phyloP scores from a whole-genome alignment of 169 alveolate genomes.

The Cryptosporidium xiaoi region DNA sequence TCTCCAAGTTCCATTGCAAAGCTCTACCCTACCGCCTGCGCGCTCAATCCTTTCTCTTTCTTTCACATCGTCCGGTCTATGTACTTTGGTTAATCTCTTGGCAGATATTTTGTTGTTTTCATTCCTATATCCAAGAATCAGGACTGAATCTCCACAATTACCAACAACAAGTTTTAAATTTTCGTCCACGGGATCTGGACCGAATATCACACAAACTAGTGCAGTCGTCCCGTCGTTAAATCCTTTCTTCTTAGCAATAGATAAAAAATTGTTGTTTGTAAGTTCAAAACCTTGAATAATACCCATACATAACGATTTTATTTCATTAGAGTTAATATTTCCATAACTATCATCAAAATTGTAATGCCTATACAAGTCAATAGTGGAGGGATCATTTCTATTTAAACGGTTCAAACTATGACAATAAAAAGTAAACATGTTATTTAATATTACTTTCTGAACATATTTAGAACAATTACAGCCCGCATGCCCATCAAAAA shows the following conservation, averaged over 20 bases:
- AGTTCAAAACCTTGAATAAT: slow-evolving; percentile 51
- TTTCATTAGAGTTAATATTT: background rate
- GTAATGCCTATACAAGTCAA: background rate
- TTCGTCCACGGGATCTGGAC: slow-evolving; percentile 62
- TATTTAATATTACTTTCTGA: slow-evolving; percentile 15
- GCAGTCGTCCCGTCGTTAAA: slow-evolving; percentile 68
- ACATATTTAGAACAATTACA: slow-evolving; percentile 58
- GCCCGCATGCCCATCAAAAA: slow-evolving; percentile 73
- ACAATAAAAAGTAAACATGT: slow-evolving; percentile 41
- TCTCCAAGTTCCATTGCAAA: slow-evolving; percentile 68
- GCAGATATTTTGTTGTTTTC: slow-evolving; percentile 21
- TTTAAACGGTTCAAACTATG: slow-evolving; percentile 22
- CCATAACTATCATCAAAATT: background rate
- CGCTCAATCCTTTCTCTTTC: slow-evolving; percentile 64
- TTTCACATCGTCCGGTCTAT: slow-evolving; percentile 8
- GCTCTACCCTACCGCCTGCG: slow-evolving; percentile 57
- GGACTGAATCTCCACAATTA: slow-evolving; percentile 63
- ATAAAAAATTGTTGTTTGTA: slow-evolving; percentile 59
- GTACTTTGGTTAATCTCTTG: slow-evolving; percentile 24
- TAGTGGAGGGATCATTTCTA: background rate
- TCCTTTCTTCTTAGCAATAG: slow-evolving; percentile 62
- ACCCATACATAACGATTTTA: slow-evolving; percentile 61
- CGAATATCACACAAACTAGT: slow-evolving; percentile 41
- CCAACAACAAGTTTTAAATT: slow-evolving; percentile 43
- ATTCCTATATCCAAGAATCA: slow-evolving; percentile 55